These are phyloP conservation scores for Sugiyamaella xylanicola DNA, from an alignment of 1,139 yeast species.

Conservation along the genomic window DNA sequence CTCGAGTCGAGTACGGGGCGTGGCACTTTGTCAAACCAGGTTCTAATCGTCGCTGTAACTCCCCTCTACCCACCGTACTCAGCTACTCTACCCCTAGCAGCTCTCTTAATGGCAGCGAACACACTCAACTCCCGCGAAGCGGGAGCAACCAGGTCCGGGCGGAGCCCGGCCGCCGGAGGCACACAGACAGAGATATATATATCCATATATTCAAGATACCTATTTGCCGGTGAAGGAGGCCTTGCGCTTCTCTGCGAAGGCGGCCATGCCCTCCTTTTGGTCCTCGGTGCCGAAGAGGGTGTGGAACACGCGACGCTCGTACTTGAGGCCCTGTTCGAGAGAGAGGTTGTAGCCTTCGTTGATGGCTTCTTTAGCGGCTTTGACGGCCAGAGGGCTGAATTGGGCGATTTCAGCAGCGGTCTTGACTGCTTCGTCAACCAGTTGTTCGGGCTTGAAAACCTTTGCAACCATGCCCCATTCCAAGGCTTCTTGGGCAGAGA, in stretches of 20 bases:
- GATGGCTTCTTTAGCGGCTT: constrained; percentile 52
- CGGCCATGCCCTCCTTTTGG: constrained; percentile 55
- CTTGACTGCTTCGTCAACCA: constrained; percentile 50
- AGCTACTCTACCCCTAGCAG: no score
- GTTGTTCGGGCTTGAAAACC: constrained; percentile 45
- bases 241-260: constrained; percentile 52
- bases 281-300: constrained; percentile 50
- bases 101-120: no score
- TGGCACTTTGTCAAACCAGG: no score
- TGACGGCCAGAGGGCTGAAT: constrained; percentile 49
- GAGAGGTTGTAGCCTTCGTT: constrained; percentile 46
- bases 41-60: no score
- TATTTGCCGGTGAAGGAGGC: constrained; percentile 46
- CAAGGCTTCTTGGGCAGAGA: constrained; percentile 50
- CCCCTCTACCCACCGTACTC: no score
- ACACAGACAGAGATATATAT: no score
- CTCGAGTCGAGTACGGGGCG: no score
- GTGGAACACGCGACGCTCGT: constrained; percentile 51
- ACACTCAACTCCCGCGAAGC: no score
- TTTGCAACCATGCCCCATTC: constrained; percentile 54
- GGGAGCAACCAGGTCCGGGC: no score
- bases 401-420: constrained; percentile 49
- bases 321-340: constrained; percentile 47
- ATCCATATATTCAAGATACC: background rate
- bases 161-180: no score